These are phyloP conservation scores for Paramecium tetraurelia DNA, from an alignment of 73 alveolate genomes.

Conservation along the genomic window DNA sequence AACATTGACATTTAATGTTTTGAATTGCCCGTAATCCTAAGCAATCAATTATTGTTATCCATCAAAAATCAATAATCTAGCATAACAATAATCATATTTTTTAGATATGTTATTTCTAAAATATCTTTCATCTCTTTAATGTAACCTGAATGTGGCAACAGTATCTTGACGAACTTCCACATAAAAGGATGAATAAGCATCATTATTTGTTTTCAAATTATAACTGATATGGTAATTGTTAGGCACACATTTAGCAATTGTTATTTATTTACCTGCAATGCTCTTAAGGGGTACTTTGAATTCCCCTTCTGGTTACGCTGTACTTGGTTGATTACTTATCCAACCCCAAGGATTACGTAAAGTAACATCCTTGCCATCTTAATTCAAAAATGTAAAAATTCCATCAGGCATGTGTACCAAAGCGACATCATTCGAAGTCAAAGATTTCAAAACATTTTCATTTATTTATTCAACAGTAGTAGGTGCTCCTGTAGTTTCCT, in stretches of 20 bases:
- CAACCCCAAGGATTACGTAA: slow-evolving; percentile 39
- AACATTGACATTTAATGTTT: neutral
- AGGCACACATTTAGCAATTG: neutral
- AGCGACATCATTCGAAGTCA: neutral
- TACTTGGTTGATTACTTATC: neutral
- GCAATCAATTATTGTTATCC: neutral
- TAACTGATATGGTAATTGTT: neutral
- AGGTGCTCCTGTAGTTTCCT: slow-evolving; percentile 11
- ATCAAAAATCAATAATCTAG: neutral
- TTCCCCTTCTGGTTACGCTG: slow-evolving; percentile 9
- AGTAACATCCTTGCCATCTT: neutral
- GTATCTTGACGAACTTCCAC: neutral
- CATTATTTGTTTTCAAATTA: neutral
- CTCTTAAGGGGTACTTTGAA: neutral
- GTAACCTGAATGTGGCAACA: neutral
- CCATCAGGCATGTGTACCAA: neutral
- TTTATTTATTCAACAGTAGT: neutral
- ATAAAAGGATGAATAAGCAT: slow-evolving; percentile 11
- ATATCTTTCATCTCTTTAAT: slow-evolving; percentile 31
- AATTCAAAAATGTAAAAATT: neutral
- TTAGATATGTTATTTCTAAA: neutral
- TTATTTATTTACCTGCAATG: neutral
- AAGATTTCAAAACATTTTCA: neutral
- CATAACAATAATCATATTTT: slow-evolving; percentile 8
- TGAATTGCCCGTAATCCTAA: neutral